These are phyloP conservation scores for Penicillium freii DNA, from an alignment of 2,329 filamentous ascomycete species.

Conservation along the genomic window DNA sequence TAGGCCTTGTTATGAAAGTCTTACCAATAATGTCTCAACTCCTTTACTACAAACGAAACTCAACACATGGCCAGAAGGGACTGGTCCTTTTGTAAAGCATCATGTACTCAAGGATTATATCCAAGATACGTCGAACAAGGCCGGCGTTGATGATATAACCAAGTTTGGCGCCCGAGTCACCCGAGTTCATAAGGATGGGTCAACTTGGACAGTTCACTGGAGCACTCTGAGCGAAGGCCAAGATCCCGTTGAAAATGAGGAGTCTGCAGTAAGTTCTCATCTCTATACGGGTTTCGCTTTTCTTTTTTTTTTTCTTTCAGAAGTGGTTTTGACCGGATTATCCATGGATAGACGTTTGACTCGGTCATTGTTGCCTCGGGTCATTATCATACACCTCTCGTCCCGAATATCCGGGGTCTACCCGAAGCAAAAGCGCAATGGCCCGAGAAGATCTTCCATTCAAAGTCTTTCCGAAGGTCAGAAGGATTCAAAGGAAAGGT, in stretches of 20 bases:
- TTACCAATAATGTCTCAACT: constrained; percentile 56
- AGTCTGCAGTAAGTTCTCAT: constrained; percentile 3
- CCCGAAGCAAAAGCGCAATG: constrained; percentile 47
- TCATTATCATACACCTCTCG: constrained; percentile 53
- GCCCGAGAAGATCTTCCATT: constrained; percentile 50
- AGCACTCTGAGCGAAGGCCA: constrained; percentile 39
- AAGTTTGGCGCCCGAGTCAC: constrained; percentile 61
- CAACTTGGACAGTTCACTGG: constrained; percentile 54
- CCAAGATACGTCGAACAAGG: constrained; percentile 54
- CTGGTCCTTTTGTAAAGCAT: constrained; percentile 60
- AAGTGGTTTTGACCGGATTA: neutral
- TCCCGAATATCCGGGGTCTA: constrained; percentile 52
- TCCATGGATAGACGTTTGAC: constrained; percentile 50
- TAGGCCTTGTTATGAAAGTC: constrained; percentile 53
- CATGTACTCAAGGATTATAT: constrained; percentile 59
- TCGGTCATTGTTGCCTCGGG: constrained; percentile 55
- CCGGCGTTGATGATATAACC: constrained; percentile 52
- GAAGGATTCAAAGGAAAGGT: constrained; percentile 54
- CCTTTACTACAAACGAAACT: constrained; percentile 51
- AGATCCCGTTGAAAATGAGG: constrained; percentile 3
- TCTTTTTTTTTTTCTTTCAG: neutral
- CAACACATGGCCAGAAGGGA: constrained; percentile 58
- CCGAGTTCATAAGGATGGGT: constrained; percentile 46
- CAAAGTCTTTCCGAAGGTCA: constrained; percentile 52
- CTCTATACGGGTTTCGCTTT: too few species aligned